Evolutionary conservation across 768 basidiomycete genomes (phyloP).

Genomic region (Termitomyces sp.): DNA sequence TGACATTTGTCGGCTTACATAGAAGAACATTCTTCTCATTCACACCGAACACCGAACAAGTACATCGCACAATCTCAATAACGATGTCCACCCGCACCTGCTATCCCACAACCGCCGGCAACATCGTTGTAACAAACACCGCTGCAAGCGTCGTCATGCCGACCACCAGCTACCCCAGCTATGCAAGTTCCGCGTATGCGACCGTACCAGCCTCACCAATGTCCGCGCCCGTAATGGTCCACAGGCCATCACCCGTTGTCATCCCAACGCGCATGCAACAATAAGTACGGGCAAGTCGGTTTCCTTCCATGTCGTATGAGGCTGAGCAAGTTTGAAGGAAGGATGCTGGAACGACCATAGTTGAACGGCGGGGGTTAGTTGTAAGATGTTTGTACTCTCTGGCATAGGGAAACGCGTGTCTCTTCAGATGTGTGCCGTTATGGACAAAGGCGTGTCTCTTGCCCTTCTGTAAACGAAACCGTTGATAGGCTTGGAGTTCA

Average conservation of each 20-base stretch:
- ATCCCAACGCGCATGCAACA: constrained; percentile 1
- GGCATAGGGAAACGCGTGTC: constrained; percentile 12
- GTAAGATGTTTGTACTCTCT: constrained; percentile 14
- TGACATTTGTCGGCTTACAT: not conserved
- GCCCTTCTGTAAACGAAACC: constrained; percentile 13
- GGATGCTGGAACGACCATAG: not conserved
- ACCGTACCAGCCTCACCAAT: constrained; percentile 7
- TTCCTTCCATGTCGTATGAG: not conserved
- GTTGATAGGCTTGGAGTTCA: not conserved
- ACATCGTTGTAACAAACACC: constrained; percentile 14
- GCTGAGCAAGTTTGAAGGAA: not conserved
- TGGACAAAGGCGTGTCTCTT: too few species aligned
- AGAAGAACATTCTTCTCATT: not conserved
- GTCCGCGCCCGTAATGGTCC: constrained; percentile 10
- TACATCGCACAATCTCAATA: not conserved
- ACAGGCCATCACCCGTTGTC: constrained; percentile 10
- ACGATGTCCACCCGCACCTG: constrained; percentile 14
- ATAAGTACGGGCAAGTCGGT: not conserved
- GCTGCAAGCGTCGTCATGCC: constrained; percentile 4
- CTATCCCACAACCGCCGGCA: constrained; percentile 14
- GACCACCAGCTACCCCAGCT: not conserved
- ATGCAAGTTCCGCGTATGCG: constrained; percentile 1
- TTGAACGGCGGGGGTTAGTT: not conserved
- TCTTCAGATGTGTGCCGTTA: not conserved
- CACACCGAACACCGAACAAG: not conserved